These are phyloP conservation scores for Kuraishia floccosa DNA, from an alignment of 805 yeast species.

Conservation along the genomic window DNA sequence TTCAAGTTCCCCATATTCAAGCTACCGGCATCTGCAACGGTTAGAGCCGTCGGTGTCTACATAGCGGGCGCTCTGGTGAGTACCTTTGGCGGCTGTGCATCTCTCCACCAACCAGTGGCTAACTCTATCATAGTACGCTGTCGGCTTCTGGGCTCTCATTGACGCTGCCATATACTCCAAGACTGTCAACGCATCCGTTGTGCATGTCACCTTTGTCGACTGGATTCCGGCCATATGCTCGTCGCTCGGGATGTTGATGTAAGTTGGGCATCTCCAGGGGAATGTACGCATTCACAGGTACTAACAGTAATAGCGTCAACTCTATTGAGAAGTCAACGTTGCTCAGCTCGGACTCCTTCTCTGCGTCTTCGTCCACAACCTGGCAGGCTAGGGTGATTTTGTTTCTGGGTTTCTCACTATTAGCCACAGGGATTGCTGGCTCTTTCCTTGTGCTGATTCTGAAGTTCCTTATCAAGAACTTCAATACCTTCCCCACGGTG, in stretches of 20 bases:
- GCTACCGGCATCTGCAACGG: slow-evolving; percentile 59
- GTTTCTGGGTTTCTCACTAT: slow-evolving; percentile 82
- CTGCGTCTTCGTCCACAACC: slow-evolving; percentile 39
- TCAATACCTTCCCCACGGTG: slow-evolving; percentile 68
- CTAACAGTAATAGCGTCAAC: slow-evolving; percentile 26
- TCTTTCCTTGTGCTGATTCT: slow-evolving; percentile 79
- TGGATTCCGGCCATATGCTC: slow-evolving; percentile 93
- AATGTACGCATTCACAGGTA: not conserved
- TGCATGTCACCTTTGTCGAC: slow-evolving; percentile 85
- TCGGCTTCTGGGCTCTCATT: slow-evolving; percentile 82
- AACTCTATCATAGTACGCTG: slow-evolving; percentile 47
- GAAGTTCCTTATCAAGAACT: slow-evolving; percentile 72
- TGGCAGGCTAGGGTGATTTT: slow-evolving; percentile 92
- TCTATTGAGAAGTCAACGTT: slow-evolving; percentile 59
- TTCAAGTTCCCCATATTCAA: slow-evolving; percentile 56
- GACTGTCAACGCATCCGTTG: slow-evolving; percentile 73
- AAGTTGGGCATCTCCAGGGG: slow-evolving; percentile 2
- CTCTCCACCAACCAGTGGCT: no score
- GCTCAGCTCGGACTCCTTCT: slow-evolving; percentile 26
- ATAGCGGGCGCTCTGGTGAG: slow-evolving; percentile 50
- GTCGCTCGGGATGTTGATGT: slow-evolving; percentile 76
- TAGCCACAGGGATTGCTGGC: slow-evolving; percentile 93
- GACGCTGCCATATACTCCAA: slow-evolving; percentile 85
- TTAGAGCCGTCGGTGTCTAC: slow-evolving; percentile 68
- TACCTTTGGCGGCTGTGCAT: slow-evolving; percentile 3